Evolutionary conservation across 352 stramenopile species (phyloP).

Genomic region (Pythium chondricola): DNA sequence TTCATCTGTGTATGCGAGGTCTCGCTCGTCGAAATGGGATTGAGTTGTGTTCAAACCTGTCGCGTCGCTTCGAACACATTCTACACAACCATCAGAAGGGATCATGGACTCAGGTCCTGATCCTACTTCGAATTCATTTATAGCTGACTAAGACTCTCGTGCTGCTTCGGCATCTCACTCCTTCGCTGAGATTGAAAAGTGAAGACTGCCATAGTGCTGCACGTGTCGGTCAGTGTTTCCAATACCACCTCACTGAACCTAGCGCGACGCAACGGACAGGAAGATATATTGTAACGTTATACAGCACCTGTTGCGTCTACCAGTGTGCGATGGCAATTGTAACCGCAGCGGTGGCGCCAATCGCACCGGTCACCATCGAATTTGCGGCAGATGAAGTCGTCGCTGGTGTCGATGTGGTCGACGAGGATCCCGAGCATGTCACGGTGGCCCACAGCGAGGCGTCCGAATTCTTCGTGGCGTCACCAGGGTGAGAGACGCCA

Average conservation of each 20-base stretch:
- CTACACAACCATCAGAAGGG: neutral
- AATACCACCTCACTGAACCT: too few species aligned
- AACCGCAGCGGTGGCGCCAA: neutral
- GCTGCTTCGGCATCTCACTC: too few species aligned
- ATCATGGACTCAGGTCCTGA: neutral
- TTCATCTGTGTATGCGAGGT: neutral
- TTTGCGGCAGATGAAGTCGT: neutral
- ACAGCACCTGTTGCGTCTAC: neutral
- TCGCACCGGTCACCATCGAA: neutral
- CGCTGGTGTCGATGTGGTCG: neutral
- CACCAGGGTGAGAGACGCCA: constrained; percentile 24
- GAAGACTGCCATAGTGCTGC: too few species aligned
- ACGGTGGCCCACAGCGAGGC: constrained; percentile 18
- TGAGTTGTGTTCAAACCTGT: too few species aligned
- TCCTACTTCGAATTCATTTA: too few species aligned
- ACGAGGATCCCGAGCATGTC: constrained; percentile 7
- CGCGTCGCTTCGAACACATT: too few species aligned
- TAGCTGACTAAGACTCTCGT: neutral
- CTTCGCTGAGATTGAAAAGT: too few species aligned
- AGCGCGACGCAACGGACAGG: neutral
- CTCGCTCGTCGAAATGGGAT: too few species aligned
- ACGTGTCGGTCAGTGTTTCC: too few species aligned
- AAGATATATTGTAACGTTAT: neutral
- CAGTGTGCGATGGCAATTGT: neutral
- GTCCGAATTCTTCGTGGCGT: constrained; percentile 18